These are phyloP conservation scores for Penicillium lagena DNA, from an alignment of 495 filamentous ascomycete species.

Conservation along the genomic window DNA sequence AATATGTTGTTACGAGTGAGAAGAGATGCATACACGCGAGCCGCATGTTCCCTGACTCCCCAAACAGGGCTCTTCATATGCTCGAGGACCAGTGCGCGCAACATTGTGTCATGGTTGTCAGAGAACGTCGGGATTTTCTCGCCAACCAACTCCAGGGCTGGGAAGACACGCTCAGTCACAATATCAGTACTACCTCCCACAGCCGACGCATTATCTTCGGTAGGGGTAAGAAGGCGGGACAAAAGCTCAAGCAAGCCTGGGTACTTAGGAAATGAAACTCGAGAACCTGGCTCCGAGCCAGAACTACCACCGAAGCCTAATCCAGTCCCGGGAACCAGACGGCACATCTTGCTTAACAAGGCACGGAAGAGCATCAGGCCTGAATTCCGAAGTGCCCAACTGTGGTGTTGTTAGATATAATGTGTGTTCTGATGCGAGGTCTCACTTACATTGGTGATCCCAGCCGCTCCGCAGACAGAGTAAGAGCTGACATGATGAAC, in stretches of 20 bases:
- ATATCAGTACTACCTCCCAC: constrained; percentile 37
- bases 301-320: constrained; percentile 37
- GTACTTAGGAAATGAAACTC: constrained; percentile 55
- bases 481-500: constrained; percentile 64
- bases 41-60: constrained; percentile 87
- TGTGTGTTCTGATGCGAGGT: not conserved
- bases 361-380: constrained; percentile 84
- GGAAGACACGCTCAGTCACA: constrained; percentile 69
- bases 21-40: constrained; percentile 68
- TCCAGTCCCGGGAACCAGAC: constrained; percentile 18
- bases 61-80: constrained; percentile 68
- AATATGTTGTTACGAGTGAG: constrained; percentile 47
- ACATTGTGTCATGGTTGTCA: constrained; percentile 24
- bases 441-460: constrained; percentile 49
- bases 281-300: constrained; percentile 34
- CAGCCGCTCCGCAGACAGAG: constrained; percentile 67
- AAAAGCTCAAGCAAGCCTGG: constrained; percentile 63
- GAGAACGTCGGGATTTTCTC: constrained; percentile 35
- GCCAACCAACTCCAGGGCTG: constrained; percentile 75
- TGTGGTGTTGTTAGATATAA: constrained; percentile 23
- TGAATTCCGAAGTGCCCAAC: constrained; percentile 91
- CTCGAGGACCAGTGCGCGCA: constrained; percentile 27
- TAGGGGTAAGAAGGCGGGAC: constrained; percentile 53
- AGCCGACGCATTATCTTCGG: constrained; percentile 17
- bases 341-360: constrained; percentile 63